phyloP scores from a whole-genome alignment of 2,329 filamentous ascomycete genomes.

The Diaporthe sp. region DNA sequence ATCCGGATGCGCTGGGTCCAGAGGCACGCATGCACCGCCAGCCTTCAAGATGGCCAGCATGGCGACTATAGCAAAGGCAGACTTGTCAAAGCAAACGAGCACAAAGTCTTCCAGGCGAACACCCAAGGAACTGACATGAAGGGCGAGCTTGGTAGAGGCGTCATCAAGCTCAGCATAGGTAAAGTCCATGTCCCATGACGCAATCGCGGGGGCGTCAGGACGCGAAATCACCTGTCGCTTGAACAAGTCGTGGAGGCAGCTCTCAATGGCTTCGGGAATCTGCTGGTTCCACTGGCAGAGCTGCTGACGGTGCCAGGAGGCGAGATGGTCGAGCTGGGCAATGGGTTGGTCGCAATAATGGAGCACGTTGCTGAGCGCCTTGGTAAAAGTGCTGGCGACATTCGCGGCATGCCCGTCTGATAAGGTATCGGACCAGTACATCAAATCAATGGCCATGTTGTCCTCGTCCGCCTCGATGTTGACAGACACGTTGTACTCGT shows the following conservation, averaged over 20 bases:
- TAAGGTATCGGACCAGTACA: not conserved
- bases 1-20: slow-evolving; percentile 34
- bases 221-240: not conserved
- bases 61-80: slow-evolving; percentile 30
- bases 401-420: not conserved
- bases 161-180: slow-evolving; percentile 32
- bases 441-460: not conserved
- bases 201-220: slow-evolving; percentile 3
- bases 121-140: slow-evolving; percentile 26
- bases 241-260: not conserved
- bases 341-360: not conserved
- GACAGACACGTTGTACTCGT: slow-evolving; percentile 17
- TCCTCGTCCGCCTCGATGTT: slow-evolving; percentile 10
- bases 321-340: not conserved
- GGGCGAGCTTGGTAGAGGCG: slow-evolving; percentile 23
- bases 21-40: slow-evolving; percentile 39
- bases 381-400: not conserved
- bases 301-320: not conserved
- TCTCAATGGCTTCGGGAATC: not conserved
- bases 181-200: slow-evolving; percentile 33
- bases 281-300: not conserved
- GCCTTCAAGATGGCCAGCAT: slow-evolving; percentile 39
- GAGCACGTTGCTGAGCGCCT: slow-evolving; percentile 8
- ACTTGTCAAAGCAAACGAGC: slow-evolving; percentile 38
- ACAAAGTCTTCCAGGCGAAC: slow-evolving; percentile 33